Evolutionary conservation across 495 filamentous ascomycete species (phyloP).

Genomic region (Penicillium simplicissimum): DNA sequence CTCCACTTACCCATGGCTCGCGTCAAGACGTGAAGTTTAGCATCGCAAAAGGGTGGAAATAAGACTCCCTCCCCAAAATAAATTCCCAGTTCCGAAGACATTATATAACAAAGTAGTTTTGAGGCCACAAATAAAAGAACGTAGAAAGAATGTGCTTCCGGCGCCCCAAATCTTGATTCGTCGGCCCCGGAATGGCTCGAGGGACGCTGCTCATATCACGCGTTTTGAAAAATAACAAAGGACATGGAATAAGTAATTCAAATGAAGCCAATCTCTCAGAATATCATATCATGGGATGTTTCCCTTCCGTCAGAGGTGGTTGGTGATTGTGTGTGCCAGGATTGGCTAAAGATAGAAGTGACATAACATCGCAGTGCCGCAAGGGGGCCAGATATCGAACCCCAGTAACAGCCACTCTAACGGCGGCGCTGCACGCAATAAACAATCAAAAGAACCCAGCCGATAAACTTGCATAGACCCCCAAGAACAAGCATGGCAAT

Average conservation of each 20-base stretch:
- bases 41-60: too few relatives aligned
- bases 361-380: background rate
- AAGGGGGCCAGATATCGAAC: background rate
- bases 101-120: too few relatives aligned
- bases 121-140: background rate
- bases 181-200: background rate
- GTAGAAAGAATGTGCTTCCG: background rate
- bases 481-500: conserved; percentile 21
- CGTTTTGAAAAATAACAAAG: background rate
- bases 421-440: conserved; percentile 25
- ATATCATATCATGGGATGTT: background rate
- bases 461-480: conserved; percentile 19
- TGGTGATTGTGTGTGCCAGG: background rate
- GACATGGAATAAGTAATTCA: background rate
- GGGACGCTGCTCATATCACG: background rate
- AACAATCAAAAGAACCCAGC: conserved; percentile 24
- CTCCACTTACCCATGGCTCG: too few relatives aligned
- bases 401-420: background rate
- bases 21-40: too few relatives aligned
- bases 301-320: background rate
- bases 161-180: background rate
- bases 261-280: background rate
- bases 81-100: too few relatives aligned
- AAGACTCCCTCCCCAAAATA: too few relatives aligned
- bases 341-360: background rate